Percentiles rank a stretch among this genome's conserved stretches.
Conservation (phyloP, 331 rosid species). For the Quercus tomentella region DNA sequence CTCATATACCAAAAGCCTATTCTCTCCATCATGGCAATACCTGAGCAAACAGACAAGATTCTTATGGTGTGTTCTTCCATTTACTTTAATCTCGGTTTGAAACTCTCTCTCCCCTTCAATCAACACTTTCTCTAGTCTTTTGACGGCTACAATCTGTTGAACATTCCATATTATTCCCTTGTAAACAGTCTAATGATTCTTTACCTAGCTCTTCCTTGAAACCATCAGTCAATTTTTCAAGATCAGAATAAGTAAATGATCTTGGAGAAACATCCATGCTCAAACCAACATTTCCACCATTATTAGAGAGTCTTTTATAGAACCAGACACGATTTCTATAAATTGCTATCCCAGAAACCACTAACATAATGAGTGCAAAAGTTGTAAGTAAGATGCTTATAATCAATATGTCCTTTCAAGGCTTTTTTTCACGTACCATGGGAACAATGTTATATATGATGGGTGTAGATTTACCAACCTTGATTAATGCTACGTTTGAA, state of each 20-base stretch:
- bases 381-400: background rate
- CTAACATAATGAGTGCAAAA: background rate
- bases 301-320: constrained; percentile 7
- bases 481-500: constrained; percentile 5
- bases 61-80: constrained; percentile 24
- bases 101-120: constrained; percentile 23
- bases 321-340: background rate
- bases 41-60: constrained; percentile 21
- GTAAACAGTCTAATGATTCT: background rate
- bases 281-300: constrained; percentile 18
- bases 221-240: background rate
- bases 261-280: constrained; percentile 26
- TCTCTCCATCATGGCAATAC: constrained; percentile 17
- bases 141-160: background rate
- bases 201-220: background rate
- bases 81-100: constrained; percentile 13
- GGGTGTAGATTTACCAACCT: constrained; percentile 4
- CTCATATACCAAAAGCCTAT: constrained; percentile 27
- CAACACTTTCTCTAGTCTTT: background rate
- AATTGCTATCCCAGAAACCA: background rate
- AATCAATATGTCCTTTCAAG: background rate
- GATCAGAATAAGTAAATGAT: constrained; percentile 31
- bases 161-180: background rate
- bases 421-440: background rate
- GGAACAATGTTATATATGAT: too few species aligned